Evolutionary conservation across 2,329 filamentous ascomycete genomes (phyloP).

Genomic region (Xylariales sp.): DNA sequence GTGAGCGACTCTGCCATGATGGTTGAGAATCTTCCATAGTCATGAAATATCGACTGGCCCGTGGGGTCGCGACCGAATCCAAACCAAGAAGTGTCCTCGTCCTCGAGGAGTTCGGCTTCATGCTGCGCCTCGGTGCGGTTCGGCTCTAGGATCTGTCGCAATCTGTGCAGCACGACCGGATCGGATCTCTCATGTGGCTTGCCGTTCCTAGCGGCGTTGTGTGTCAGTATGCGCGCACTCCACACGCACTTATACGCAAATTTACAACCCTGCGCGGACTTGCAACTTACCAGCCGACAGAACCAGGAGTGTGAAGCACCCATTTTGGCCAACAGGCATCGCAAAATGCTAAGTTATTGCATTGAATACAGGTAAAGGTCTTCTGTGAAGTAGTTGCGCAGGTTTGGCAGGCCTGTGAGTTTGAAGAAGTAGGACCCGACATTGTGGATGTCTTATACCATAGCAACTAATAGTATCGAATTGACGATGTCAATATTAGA

Average conservation of each 20-base stretch:
- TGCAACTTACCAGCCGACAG: constrained; percentile 9
- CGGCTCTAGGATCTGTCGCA: constrained; percentile 26
- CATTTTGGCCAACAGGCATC: constrained; percentile 6
- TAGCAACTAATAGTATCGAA: no score
- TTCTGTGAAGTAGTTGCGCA: constrained; percentile 2
- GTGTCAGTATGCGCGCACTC: no score
- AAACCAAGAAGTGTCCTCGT: constrained; percentile 28
- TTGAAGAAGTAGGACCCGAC: constrained; percentile 1
- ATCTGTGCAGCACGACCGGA: constrained; percentile 21
- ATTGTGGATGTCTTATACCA: no score
- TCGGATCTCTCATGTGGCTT: constrained; percentile 27
- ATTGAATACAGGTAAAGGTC: constrained; percentile 5
- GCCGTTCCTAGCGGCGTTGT: constrained; percentile 20
- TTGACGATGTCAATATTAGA: no score
- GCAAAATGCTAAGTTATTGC: constrained; percentile 7
- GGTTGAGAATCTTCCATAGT: constrained; percentile 35
- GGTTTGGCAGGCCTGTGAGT: constrained; percentile 6
- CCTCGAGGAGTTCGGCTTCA: constrained; percentile 23
- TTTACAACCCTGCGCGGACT: no score
- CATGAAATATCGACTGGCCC: constrained; percentile 22
- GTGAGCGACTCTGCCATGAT: constrained; percentile 30
- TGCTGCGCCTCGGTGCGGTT: constrained; percentile 24
- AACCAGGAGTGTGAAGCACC: constrained; percentile 13
- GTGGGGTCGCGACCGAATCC: constrained; percentile 25
- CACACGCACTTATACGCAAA: not conserved